Base-by-base conservation (phyloP, 345 rosid genomes). In the Hibiscus mutabilis region DNA sequence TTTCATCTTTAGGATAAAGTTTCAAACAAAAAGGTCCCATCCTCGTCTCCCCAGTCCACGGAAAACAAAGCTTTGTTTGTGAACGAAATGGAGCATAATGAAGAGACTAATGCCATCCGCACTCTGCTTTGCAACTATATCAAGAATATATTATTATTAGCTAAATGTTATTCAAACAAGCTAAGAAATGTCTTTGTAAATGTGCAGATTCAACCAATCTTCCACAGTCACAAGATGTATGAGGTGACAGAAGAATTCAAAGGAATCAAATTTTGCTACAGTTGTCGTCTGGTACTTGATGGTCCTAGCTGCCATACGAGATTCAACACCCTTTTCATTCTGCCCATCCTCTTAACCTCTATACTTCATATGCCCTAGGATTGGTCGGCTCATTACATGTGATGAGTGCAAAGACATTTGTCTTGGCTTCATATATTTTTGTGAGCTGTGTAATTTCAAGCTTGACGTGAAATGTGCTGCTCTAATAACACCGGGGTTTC, bases 241-340 rank as follows among this genome's bases (percentile, higher is more conserved):
- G 42, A 35, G 42, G 42, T 35, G 7, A 35, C 42, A 35, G 10
- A 35, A 7, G 42, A 7, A 10, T 35, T 35, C 42, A 35, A 35
- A 35, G 10, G 42, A 35, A 35, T 6, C 11, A 35, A 1, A 42
- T 42, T 42, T 42, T 42, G 46, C 46, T 42, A 42, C 3, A 13
- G 13, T 42, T 42, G 46, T 42, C 46, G 46, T 42, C 46, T 42
- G 3, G 14, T 42, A 42, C 12, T 42, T 42, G 13, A 42, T 42
- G 42, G 42, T 37, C 42, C 42, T n/a, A n/a, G n/a, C n/a, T 42
- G 8, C 19, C 18, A 11, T 13, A 22, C 6, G 53, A 42, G 33
- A 65, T 65, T 13, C 29, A 44, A 22, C 69, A 65, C 53, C 33
- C 69, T 40, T 15, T 22, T 21, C 69, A 65, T 22, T 18, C 69